A percentile compares a stretch with the other conserved stretches of the same genome.
Evolutionary conservation across 148 eudicot species (phyloP).

Genomic region (Limonium bicolor): DNA sequence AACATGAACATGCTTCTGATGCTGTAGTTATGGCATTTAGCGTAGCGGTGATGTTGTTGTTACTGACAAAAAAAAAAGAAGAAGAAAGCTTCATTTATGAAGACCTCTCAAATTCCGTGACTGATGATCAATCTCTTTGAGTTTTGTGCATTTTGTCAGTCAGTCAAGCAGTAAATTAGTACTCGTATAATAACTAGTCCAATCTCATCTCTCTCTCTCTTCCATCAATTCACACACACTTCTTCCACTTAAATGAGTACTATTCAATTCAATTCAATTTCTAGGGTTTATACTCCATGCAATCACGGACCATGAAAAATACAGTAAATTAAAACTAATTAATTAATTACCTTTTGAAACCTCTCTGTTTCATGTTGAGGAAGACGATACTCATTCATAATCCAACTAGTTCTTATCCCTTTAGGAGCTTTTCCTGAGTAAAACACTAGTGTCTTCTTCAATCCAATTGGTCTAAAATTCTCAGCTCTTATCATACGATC

Average conservation of each 20-base stretch:
- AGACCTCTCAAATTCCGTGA: conserved; percentile 20
- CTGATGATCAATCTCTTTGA: neutral
- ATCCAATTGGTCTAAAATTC: conserved; percentile 32
- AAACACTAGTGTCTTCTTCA: conserved; percentile 51
- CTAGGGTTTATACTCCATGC: neutral
- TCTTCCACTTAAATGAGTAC: neutral
- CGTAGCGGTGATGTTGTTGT: neutral
- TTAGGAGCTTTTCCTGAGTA: conserved; percentile 65
- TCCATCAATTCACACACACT: neutral
- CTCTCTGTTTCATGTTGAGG: conserved; percentile 74
- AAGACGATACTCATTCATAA: conserved; percentile 64
- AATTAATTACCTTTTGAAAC: conserved; percentile 49
- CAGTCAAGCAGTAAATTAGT: neutral
- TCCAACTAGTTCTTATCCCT: conserved; percentile 60
- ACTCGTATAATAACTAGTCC: neutral
- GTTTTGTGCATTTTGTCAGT: neutral
- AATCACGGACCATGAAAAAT: conserved; percentile 1
- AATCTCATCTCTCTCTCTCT: neutral
- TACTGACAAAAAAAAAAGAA: neutral
- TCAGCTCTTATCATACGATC: conserved; percentile 36
- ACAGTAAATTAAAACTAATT: neutral
- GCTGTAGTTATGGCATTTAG: neutral
- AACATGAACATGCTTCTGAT: neutral
- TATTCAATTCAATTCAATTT: neutral
- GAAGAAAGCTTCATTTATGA: conserved; percentile 11